Percentiles rank a stretch among this genome's conserved stretches.
Evolutionary conservation across 2,329 filamentous ascomycete species (phyloP).

Genomic region (Nigrospora oryzae): DNA sequence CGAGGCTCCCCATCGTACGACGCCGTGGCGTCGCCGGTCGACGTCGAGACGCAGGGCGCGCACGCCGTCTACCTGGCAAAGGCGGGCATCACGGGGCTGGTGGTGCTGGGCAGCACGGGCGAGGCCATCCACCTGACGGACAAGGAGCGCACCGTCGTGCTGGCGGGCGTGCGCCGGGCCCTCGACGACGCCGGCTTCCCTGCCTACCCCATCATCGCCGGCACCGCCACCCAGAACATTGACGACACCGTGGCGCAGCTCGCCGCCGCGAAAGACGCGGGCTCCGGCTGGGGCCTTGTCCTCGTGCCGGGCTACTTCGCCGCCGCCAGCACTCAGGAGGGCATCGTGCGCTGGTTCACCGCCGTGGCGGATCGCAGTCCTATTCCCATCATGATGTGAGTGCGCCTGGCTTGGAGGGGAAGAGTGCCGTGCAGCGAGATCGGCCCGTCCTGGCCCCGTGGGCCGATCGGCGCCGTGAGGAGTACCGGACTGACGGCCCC

Average conservation of each 20-base stretch:
- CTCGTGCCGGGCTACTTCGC: conserved; percentile 55
- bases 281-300: conserved; percentile 50
- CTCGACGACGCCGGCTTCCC: conserved; percentile 46
- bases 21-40: conserved; percentile 39
- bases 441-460: no score
- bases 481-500: neutral
- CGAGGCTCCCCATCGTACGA: conserved; percentile 28
- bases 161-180: conserved; percentile 43
- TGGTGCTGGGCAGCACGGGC: conserved; percentile 54
- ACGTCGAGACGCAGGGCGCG: conserved; percentile 46
- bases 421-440: no score
- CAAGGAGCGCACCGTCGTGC: conserved; percentile 44
- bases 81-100: conserved; percentile 50
- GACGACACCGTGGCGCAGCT: conserved; percentile 53
- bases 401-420: neutral
- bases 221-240: conserved; percentile 52
- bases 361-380: conserved; percentile 48
- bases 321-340: conserved; percentile 41
- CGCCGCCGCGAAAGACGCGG: conserved; percentile 44
- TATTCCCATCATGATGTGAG: conserved; percentile 51
- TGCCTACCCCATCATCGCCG: conserved; percentile 50
- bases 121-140: conserved; percentile 54
- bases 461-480: neutral
- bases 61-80: conserved; percentile 52
- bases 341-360: conserved; percentile 48